Percentiles rank a stretch among this genome's conserved stretches.
Evolutionary conservation across 805 yeast species (phyloP).

Genomic region (Starmera amethionina): DNA sequence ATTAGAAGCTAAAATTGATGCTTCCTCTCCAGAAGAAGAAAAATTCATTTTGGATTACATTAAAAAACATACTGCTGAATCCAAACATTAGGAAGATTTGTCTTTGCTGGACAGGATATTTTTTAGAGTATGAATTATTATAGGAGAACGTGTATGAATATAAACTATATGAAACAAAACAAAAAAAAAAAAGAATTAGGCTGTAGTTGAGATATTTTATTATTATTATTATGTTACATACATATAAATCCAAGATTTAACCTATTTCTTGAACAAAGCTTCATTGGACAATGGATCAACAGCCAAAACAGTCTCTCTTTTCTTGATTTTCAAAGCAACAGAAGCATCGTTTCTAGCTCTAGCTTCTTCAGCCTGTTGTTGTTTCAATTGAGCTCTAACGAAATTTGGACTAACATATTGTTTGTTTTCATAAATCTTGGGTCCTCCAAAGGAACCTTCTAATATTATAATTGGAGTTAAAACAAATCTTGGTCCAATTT

Average conservation of each 20-base stretch:
- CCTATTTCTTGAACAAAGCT: constrained; percentile 48
- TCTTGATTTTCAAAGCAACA: constrained; percentile 60
- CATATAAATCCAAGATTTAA: too few species aligned
- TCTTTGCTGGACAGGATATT: constrained; percentile 18
- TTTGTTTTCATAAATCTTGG: constrained; percentile 93
- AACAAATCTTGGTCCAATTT: constrained; percentile 95
- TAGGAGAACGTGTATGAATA: not conserved
- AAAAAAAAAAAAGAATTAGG: too few species aligned
- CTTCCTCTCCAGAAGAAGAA: constrained; percentile 81
- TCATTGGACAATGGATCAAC: constrained; percentile 80
- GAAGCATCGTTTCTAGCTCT: constrained; percentile 72
- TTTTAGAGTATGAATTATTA: not conserved
- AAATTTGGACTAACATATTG: constrained; percentile 95
- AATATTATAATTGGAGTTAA: constrained; percentile 83
- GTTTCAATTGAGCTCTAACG: constrained; percentile 80
- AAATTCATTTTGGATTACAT: constrained; percentile 68
- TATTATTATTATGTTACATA: too few species aligned
- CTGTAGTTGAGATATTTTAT: too few species aligned
- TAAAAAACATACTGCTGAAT: constrained; percentile 25
- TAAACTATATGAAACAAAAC: too few species aligned
- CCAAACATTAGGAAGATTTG: not conserved
- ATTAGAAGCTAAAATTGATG: constrained; percentile 56
- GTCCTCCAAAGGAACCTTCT: constrained; percentile 97
- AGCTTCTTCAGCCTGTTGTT: constrained; percentile 74
- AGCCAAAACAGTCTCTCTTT: constrained; percentile 63